A percentile compares a stretch with the other conserved stretches of the same genome.
These are phyloP conservation scores for Podosphaera fusca DNA, from an alignment of 2,329 filamentous ascomycete species.

Conservation along the genomic window DNA sequence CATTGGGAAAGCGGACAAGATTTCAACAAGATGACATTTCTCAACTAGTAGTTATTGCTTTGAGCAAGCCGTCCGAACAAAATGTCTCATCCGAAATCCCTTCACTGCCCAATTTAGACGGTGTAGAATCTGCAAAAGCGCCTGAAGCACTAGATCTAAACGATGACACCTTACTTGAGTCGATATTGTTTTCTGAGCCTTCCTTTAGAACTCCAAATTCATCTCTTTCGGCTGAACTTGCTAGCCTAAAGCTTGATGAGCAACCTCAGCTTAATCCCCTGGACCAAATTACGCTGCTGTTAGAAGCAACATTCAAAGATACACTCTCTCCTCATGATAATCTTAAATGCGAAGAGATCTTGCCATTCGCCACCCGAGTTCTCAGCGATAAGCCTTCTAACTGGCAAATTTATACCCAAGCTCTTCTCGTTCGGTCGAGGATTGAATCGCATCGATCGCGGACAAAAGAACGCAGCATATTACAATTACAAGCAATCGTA, in stretches of 20 bases:
- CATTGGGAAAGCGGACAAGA: constrained; percentile 63
- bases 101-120: constrained; percentile 11
- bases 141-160: constrained; percentile 61
- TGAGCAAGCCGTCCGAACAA: constrained; percentile 28
- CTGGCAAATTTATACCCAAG: constrained; percentile 96
- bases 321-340: constrained; percentile 63
- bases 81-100: constrained; percentile 2
- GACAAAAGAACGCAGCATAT: constrained; percentile 68
- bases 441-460: constrained; percentile 74
- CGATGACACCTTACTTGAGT: constrained; percentile 79
- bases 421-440: constrained; percentile 65
- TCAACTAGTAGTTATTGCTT: constrained; percentile 77
- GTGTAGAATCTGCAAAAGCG: constrained; percentile 12
- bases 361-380: constrained; percentile 76
- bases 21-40: constrained; percentile 63
- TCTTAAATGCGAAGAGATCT: constrained; percentile 75
- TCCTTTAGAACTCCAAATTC: constrained; percentile 17
- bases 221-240: constrained; percentile 36
- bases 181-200: constrained; percentile 50
- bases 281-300: constrained; percentile 77
- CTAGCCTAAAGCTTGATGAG: constrained; percentile 45
- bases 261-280: constrained; percentile 65
- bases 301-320: constrained; percentile 72
- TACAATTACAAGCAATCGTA: constrained; percentile 85
- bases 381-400: constrained; percentile 76